Evolutionary conservation across 495 filamentous ascomycete genomes (phyloP).

Genomic region (Mycothermus thermophilus): DNA sequence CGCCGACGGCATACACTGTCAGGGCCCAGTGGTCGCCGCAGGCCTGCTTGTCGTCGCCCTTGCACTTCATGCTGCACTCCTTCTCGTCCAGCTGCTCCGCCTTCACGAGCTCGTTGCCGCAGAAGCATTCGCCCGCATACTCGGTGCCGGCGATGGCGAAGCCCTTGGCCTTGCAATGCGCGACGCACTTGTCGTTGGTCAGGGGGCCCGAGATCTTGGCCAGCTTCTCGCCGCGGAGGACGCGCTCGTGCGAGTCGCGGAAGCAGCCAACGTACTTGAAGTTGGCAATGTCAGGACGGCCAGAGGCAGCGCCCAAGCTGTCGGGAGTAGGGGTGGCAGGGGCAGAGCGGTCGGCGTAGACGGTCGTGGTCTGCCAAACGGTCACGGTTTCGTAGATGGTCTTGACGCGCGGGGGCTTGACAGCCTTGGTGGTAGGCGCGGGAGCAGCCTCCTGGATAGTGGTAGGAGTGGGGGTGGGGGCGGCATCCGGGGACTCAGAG

Average conservation of each 20-base stretch:
- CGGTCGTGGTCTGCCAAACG: constrained; percentile 33
- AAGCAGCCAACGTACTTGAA: constrained; percentile 25
- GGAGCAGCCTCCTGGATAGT: constrained; percentile 18
- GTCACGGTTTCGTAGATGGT: constrained; percentile 27
- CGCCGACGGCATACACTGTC: constrained; percentile 26
- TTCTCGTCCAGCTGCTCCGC: constrained; percentile 27
- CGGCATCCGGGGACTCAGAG: too few species aligned
- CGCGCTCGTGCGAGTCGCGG: constrained; percentile 14
- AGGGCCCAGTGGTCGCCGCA: constrained; percentile 36
- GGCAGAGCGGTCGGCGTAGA: constrained; percentile 27
- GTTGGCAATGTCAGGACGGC: constrained; percentile 11
- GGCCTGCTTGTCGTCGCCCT: constrained; percentile 26
- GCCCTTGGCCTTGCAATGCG: constrained; percentile 38
- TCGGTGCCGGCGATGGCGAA: constrained; percentile 48
- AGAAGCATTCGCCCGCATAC: constrained; percentile 52
- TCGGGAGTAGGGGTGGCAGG: too few species aligned
- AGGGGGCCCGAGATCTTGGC: constrained; percentile 31
- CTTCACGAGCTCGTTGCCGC: constrained; percentile 35
- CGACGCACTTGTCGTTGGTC: constrained; percentile 45
- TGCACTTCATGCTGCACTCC: constrained; percentile 31
- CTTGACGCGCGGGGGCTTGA: too few species aligned
- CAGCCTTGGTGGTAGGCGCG: constrained; percentile 21
- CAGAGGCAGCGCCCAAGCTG: too few species aligned
- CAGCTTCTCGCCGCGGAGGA: constrained; percentile 32
- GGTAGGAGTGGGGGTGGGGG: too few species aligned